Conservation (phyloP, 106 monocot species). For the Posidonia australis region DNA sequence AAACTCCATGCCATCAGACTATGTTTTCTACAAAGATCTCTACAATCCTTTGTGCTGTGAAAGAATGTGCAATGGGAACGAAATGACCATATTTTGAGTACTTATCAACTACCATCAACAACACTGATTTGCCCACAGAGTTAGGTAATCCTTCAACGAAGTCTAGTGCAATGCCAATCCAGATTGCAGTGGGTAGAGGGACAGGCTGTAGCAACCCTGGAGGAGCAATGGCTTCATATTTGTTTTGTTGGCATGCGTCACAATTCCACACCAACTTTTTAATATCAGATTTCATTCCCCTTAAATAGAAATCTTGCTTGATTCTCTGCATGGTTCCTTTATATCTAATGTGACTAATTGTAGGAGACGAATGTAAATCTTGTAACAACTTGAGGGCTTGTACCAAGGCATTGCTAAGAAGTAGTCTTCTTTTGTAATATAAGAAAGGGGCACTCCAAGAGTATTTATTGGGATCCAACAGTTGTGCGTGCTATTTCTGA, state of each 20-base stretch:
- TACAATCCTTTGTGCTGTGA: neutral
- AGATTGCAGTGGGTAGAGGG: neutral
- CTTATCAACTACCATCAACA: neutral
- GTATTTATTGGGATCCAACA: too few species aligned
- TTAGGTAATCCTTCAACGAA: neutral
- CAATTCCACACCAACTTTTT: neutral
- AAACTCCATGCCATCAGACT: slow-evolving; percentile 14
- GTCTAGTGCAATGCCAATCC: neutral
- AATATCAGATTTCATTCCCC: neutral
- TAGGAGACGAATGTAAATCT: neutral
- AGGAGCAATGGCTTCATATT: neutral
- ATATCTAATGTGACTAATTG: neutral
- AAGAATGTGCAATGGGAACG: slow-evolving; percentile 3
- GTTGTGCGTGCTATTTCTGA: too few species aligned
- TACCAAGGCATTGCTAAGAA: too few species aligned
- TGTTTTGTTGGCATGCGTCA: neutral
- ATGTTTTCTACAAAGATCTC: slow-evolving; percentile 4
- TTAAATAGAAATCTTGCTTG: neutral
- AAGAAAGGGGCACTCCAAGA: too few species aligned
- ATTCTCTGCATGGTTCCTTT: neutral
- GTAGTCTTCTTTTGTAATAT: too few species aligned
- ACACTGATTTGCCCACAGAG: neutral
- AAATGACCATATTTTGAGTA: slow-evolving; percentile 11
- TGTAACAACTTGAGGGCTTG: neutral
- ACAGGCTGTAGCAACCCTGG: neutral